phyloP scores from a whole-genome alignment of 208 protist genomes.

The Blastocrithidia nonstop region DNA sequence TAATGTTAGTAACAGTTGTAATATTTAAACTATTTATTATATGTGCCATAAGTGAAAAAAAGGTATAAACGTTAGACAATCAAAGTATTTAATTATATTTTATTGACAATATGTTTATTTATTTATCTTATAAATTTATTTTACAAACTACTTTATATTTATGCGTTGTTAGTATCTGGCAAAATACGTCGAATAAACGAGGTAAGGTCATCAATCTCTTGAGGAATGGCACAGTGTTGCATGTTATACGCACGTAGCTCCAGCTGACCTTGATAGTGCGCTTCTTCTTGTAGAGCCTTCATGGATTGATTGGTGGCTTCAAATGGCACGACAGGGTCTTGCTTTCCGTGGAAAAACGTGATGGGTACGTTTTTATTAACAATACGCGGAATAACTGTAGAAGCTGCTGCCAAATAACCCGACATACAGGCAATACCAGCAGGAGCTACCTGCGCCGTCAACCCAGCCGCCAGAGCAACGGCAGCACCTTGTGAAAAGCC shows the following conservation, averaged over 20 bases:
- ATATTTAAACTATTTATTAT: too few relatives aligned
- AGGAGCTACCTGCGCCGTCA: slow-evolving; percentile 34
- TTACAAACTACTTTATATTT: background rate
- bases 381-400: slow-evolving; percentile 27
- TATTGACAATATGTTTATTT: too few relatives aligned
- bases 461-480: slow-evolving; percentile 49
- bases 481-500: slow-evolving; percentile 88
- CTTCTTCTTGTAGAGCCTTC: slow-evolving; percentile 21
- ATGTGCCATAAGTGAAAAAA: too few relatives aligned
- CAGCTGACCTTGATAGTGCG: slow-evolving; percentile 9
- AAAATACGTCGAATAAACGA: slow-evolving; percentile 38
- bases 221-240: slow-evolving; percentile 43
- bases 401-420: slow-evolving; percentile 49
- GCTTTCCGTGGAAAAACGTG: slow-evolving; percentile 61
- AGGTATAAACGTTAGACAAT: too few relatives aligned
- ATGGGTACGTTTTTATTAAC: slow-evolving; percentile 16
- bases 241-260: slow-evolving; percentile 66
- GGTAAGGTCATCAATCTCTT: slow-evolving; percentile 61
- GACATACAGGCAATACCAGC: slow-evolving; percentile 61
- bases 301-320: slow-evolving; percentile 24
- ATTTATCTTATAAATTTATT: background rate
- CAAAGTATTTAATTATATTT: too few relatives aligned
- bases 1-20: too few relatives aligned
- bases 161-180: slow-evolving; percentile 10
- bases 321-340: slow-evolving; percentile 66